Percentiles rank a stretch among this genome's conserved stretches.
Evolutionary conservation across 352 stramenopile genomes (phyloP).

Genomic region (Pythium pectinolyticum): DNA sequence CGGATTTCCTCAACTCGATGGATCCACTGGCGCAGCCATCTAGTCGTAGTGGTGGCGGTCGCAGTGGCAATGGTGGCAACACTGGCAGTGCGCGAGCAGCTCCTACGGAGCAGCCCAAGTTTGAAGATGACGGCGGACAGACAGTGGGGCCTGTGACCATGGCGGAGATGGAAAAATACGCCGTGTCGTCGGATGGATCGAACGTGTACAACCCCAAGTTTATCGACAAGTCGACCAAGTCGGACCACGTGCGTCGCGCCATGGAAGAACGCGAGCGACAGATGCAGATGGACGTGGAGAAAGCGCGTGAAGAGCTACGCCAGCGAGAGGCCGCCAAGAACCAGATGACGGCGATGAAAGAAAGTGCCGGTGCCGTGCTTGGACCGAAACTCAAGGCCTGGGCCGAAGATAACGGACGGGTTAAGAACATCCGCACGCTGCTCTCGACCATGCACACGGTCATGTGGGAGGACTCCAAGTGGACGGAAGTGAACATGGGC

Average conservation of each 20-base stretch:
- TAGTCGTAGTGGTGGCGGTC: constrained; percentile 1
- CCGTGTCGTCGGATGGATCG: constrained; percentile 70
- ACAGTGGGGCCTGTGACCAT: constrained; percentile 82
- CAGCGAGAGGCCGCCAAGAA: constrained; percentile 62
- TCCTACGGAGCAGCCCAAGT: constrained; percentile 52
- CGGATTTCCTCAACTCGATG: constrained; percentile 66
- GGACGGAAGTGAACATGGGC: constrained; percentile 88
- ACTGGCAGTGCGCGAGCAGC: constrained; percentile 6
- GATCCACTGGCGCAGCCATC: constrained; percentile 51
- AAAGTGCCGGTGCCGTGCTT: constrained; percentile 49
- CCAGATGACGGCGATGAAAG: constrained; percentile 70
- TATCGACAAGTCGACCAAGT: constrained; percentile 84
- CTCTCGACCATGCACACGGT: constrained; percentile 91
- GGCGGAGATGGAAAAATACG: constrained; percentile 78
- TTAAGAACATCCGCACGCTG: constrained; percentile 91
- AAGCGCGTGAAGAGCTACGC: constrained; percentile 67
- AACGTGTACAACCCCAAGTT: constrained; percentile 87
- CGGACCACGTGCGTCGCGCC: constrained; percentile 67
- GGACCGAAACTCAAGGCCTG: constrained; percentile 77
- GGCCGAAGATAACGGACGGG: constrained; percentile 84
- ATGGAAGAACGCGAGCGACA: constrained; percentile 83
- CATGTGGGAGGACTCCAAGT: constrained; percentile 89
- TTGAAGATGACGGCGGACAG: constrained; percentile 77
- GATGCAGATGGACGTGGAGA: constrained; percentile 70
- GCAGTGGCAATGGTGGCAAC: neutral